Conservation (phyloP, 2,329 filamentous ascomycete genomes). For the Penicillium expansum region DNA sequence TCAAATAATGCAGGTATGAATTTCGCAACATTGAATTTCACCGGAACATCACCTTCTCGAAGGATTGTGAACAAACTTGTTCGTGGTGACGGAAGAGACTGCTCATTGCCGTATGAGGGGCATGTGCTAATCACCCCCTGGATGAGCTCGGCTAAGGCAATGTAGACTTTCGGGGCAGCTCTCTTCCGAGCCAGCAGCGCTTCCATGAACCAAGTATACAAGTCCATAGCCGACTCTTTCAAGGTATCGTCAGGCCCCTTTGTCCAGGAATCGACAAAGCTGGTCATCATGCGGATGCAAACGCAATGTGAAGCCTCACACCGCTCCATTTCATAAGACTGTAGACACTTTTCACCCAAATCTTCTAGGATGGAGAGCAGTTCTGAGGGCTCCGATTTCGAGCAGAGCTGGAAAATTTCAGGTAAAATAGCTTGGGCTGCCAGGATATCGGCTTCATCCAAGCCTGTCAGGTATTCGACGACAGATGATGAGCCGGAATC, state of each 20-base stretch:
- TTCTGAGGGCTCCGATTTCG: slow-evolving; percentile 33
- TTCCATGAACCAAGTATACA: slow-evolving; percentile 76
- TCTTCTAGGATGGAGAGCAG: slow-evolving; percentile 48
- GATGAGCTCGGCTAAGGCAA: slow-evolving; percentile 65
- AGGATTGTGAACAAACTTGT: slow-evolving; percentile 75
- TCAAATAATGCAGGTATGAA: slow-evolving; percentile 73
- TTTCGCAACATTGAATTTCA: slow-evolving; percentile 73
- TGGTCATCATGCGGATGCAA: slow-evolving; percentile 66
- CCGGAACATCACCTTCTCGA: slow-evolving; percentile 60
- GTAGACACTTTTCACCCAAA: slow-evolving; percentile 50
- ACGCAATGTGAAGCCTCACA: slow-evolving; percentile 71
- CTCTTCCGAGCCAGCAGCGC: slow-evolving; percentile 64
- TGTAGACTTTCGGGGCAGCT: slow-evolving; percentile 67
- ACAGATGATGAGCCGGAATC: slow-evolving; percentile 15
- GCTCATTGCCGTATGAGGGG: slow-evolving; percentile 62
- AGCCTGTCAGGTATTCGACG: slow-evolving; percentile 37
- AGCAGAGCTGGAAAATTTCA: slow-evolving; percentile 31
- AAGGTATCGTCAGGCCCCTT: slow-evolving; percentile 57
- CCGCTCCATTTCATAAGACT: slow-evolving; percentile 61
- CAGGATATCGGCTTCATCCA: slow-evolving; percentile 41
- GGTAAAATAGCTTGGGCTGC: slow-evolving; percentile 33
- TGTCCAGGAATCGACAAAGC: slow-evolving; percentile 63
- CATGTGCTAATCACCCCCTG: slow-evolving; percentile 66
- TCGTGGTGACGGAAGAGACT: slow-evolving; percentile 60
- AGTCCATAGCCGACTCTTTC: slow-evolving; percentile 64